Conservation (phyloP, 768 basidiomycete genomes). For the Multifurca ochricompacta region DNA sequence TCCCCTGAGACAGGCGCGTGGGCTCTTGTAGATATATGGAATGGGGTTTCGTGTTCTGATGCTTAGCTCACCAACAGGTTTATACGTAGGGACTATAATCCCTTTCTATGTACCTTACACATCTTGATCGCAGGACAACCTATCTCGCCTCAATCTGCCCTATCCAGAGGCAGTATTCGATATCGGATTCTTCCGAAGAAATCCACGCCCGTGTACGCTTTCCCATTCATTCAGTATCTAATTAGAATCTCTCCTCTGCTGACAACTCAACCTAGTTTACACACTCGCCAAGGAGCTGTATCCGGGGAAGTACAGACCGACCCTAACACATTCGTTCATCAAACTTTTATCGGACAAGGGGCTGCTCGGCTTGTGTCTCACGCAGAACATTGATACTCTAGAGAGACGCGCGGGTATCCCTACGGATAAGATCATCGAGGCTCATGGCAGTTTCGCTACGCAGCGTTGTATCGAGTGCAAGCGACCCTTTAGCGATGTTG, state of each 20-base stretch:
- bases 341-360: conserved; percentile 63
- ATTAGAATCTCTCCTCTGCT: background rate
- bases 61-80: conserved; percentile 29
- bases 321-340: conserved; percentile 85
- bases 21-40: background rate
- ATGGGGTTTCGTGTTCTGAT: background rate
- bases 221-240: no score
- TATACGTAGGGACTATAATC: conserved; percentile 38
- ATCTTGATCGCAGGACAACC: conserved; percentile 49
- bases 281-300: conserved; percentile 89
- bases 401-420: conserved; percentile 80
- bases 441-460: conserved; percentile 90
- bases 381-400: conserved; percentile 90
- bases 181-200: conserved; percentile 72
- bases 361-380: conserved; percentile 71
- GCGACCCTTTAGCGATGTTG: conserved; percentile 47
- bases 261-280: conserved; percentile 49
- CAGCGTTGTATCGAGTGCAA: conserved; percentile 79
- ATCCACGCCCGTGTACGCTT: conserved; percentile 69
- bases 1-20: conserved; percentile 72
- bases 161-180: conserved; percentile 96
- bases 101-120: background rate
- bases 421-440: conserved; percentile 72
- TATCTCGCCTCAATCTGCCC: conserved; percentile 71
- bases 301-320: conserved; percentile 85